Base-by-base conservation (phyloP, 2,329 filamentous ascomycete genomes). In the Clarireedia monteithiana region DNA sequence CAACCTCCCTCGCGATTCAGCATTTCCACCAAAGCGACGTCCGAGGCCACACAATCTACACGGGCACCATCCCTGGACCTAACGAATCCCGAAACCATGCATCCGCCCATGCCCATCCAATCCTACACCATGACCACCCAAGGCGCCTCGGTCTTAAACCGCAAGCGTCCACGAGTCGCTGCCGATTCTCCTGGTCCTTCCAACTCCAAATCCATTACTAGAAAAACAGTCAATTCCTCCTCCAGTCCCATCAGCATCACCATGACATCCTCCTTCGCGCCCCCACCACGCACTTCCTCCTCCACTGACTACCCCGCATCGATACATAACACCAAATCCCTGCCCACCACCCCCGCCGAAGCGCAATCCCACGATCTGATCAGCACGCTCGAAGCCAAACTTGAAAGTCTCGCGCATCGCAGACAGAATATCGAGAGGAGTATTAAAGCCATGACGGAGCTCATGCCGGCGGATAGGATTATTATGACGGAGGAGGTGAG, bases 401-500 rank as follows among this genome's bases (percentile, higher is more conserved):
- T 88, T 30, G 77, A 83, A 44, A 78, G 80, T 49, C 77, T 94
- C 6, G 75, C 76, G 1, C 83, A 87, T 66, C 82, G 88, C 46
- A 82, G 85, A 54, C 75, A 79, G 59, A 92, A 91, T 71, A 82
- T 92, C 65, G 79, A 82, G 67, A 83, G 78, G 24, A 83, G 86
- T 59, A 88, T 94, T 67, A 76, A 80, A 60, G 87, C 92, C 69
- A 84, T 92, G 76, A 89, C 84, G 57, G 83, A 89, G 68, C 77
- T 91, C 57, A 87, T 91, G 76, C 86, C 87, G 42, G 83, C 79
- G 38, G 85, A 88, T 67, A 82, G 80, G 60, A 75, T 89, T 40
- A 74, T 88, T 66, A 81, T 83, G 30, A 85, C 84, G 63, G 78
- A 83, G 7, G 80, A 86, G 50, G 84, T 88, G 36, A 62, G 76